phyloP scores from a whole-genome alignment of 2,329 filamentous ascomycete species.

The Sporothrix sp. region DNA sequence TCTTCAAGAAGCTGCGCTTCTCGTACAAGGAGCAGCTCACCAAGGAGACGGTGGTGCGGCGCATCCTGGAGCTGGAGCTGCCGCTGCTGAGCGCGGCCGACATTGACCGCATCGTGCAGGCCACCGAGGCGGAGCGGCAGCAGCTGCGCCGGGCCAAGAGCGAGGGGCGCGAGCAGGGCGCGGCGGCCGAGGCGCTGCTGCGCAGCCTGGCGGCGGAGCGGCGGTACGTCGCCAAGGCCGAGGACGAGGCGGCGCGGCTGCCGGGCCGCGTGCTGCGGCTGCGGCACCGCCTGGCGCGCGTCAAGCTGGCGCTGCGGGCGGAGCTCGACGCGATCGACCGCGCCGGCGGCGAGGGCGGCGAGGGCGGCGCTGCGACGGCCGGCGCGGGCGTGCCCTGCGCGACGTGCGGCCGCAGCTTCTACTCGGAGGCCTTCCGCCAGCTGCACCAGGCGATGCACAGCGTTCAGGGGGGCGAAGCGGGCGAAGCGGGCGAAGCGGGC shows the following conservation, averaged over 20 bases:
- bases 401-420: conserved; percentile 12
- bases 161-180: conserved; percentile 64
- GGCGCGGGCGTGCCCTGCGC: neutral
- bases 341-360: conserved; percentile 21
- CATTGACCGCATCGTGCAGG: conserved; percentile 64
- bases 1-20: conserved; percentile 93
- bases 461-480: neutral
- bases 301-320: conserved; percentile 55
- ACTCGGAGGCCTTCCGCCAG: conserved; percentile 13
- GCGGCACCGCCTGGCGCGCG: conserved; percentile 27
- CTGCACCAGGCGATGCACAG: conserved; percentile 16
- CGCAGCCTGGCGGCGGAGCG: conserved; percentile 40
- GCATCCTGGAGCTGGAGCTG: conserved; percentile 84
- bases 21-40: conserved; percentile 97
- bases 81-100: conserved; percentile 74
- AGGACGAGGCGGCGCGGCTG: conserved; percentile 39
- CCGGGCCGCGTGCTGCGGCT: conserved; percentile 26
- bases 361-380: neutral
- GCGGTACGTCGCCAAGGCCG: conserved; percentile 40
- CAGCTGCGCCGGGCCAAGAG: conserved; percentile 70
- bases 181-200: conserved; percentile 58
- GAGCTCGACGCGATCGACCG: conserved; percentile 61
- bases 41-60: conserved; percentile 93
- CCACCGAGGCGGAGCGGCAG: conserved; percentile 58
- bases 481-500: neutral